Base-by-base conservation (phyloP, 2,329 filamentous ascomycete species). In the Grosmannia serpens region DNA sequence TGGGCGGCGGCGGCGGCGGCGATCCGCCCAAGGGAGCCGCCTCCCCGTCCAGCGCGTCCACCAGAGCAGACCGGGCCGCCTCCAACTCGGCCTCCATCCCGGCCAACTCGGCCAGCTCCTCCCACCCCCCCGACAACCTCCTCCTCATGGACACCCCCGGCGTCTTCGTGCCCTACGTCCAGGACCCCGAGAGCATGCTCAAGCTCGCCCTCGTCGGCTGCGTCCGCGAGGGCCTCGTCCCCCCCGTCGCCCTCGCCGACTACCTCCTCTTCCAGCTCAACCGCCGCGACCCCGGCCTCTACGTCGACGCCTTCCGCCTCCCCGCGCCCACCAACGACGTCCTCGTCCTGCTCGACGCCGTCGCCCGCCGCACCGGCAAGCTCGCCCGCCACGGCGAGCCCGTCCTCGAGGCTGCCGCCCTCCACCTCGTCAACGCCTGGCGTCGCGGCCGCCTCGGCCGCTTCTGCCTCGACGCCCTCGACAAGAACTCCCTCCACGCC, bases 71-170 rank as follows among this genome's bases (percentile, higher is more conserved):
- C n/a, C n/a, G n/a, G n/a, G n/a, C n/a, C n/a, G n/a, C n/a, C n/a
- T n/a, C n/a, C n/a, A n/a, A n/a, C n/a, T n/a, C n/a, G n/a, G n/a
- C 13, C 33, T 35, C 10, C 33, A 35, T 35, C 33, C n/a, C n/a
- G n/a, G 10, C 10, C 33, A 35, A 33, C 31, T 6, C 31, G 31
- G 6, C 31, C 31, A 10, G 31, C 31, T 5, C 10, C 31, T 33
- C 10, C 10, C 6, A 6, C 6, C 15, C 24, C 47, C 29, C 24
- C 13, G 38, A 52, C 17, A 31, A 15, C 26, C 86, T 96, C 6
- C 96, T 94, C 69, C 74, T 97, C 50, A 76, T 95, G 53, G 94
- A 99, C 72, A 96, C 92, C 0, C 94, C 94, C 0, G 94, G 94
- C 53, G 91, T 99, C 10, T 99, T 97, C 71, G 83, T 96, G 60